Evolutionary conservation across 1,139 yeast species (phyloP), one percentile per base, ranked within the genome.

Genomic region (Sugiyamaella pinicola): DNA sequence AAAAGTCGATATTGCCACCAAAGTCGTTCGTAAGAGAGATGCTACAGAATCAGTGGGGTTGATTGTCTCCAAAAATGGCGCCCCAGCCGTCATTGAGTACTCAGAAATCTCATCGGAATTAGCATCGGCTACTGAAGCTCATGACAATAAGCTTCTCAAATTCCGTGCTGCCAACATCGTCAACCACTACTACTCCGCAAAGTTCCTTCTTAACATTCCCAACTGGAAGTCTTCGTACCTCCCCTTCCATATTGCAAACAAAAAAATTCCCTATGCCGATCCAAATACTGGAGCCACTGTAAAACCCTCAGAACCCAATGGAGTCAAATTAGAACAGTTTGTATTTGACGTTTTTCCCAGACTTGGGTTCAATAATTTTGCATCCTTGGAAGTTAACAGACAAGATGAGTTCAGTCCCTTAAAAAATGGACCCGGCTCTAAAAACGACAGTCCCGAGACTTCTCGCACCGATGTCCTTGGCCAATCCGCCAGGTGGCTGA

Each of bases 91-190:
- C 47, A 87, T 95, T 63, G 99, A 95, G 71, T 95, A 95, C 72
- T 85, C 95, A 52, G 99, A 95, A 71, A 90, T 95, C 58, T 77
- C 90, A 10, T 65, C 74, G 37, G 93, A 86, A 60, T 76, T 91
- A 63, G 86, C 95, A 31, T 81, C 81, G 63, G 83, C 81, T 57
- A 73, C 73, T 39, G 85, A 80, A 53, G 78, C 80, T 10, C 66
- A 71, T 13, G 80, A 83, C 63, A 62, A 73, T 4, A 51, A 60
- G 10, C 77, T 85, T 60, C 76, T 95, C 56, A 81, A 80, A 61
- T 80, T 89, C 65, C 80, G 99, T 62, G 97, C 98, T 6, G 99
- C 97, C 21, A 95, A 95, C 71, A 95, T 95, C 60, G 99, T 93
- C 55, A 95, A 95, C 68, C 99, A 95, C 71, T 95, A 91, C 73